These are phyloP conservation scores for Erodium chrysanthum DNA, from an alignment of 441 rosid genomes.

Conservation along the genomic window DNA sequence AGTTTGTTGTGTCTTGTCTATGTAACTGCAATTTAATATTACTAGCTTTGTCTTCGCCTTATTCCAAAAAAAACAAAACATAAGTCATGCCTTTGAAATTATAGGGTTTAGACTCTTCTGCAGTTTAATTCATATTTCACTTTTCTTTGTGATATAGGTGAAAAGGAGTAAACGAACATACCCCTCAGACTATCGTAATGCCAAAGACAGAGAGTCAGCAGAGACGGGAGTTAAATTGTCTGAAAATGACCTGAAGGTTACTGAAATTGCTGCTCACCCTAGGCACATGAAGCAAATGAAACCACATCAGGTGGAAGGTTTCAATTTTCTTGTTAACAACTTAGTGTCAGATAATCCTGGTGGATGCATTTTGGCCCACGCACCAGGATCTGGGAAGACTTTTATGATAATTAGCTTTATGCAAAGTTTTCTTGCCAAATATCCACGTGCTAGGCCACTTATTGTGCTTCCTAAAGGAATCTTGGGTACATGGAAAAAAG, in stretches of 20 bases:
- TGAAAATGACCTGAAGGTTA: constrained; percentile 32
- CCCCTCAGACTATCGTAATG: constrained; percentile 29
- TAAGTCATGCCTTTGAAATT: too few species aligned
- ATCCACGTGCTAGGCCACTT: constrained; percentile 63
- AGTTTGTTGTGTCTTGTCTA: too few species aligned
- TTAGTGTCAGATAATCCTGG: constrained; percentile 63
- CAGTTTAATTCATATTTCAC: neutral
- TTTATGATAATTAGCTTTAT: constrained; percentile 79
- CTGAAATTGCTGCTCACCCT: constrained; percentile 66
- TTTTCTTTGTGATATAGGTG: constrained; percentile 27
- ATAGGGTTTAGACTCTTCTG: neutral
- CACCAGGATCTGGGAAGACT: constrained; percentile 92
- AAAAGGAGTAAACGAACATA: constrained; percentile 49
- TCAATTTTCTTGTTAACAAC: constrained; percentile 61
- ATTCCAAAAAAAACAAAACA: too few species aligned
- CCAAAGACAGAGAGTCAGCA: constrained; percentile 32
- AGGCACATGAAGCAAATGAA: constrained; percentile 70
- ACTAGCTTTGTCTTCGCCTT: too few species aligned
- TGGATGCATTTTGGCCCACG: constrained; percentile 85
- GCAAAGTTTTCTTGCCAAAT: constrained; percentile 75
- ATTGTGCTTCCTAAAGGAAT: constrained; percentile 82
- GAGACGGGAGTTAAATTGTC: constrained; percentile 31
- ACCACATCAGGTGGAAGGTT: constrained; percentile 80
- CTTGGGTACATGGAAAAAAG: constrained; percentile 70
- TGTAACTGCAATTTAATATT: too few species aligned